These are phyloP conservation scores for Forsythia suspensa DNA, from an alignment of 257 asterid genomes.

Conservation along the genomic window DNA sequence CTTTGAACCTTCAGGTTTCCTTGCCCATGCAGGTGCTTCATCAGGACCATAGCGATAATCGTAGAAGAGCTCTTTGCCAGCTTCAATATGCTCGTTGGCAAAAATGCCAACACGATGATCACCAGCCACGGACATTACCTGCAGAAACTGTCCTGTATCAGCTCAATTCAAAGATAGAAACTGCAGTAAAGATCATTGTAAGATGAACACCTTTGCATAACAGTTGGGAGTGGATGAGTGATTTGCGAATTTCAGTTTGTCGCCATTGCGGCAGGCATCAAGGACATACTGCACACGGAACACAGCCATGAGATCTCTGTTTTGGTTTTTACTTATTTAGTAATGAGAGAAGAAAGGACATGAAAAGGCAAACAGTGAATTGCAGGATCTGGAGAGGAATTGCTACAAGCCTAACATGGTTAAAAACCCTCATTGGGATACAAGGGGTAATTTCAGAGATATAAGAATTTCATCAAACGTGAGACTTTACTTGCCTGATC, in stretches of 20 bases:
- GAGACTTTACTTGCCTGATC: conserved; percentile 64
- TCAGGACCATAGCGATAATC: conserved; percentile 95
- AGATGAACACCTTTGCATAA: conserved; percentile 74
- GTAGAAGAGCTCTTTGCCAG: conserved; percentile 87
- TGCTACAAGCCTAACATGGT: neutral
- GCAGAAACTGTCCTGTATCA: conserved; percentile 15
- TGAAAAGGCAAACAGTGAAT: neutral
- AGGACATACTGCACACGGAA: conserved; percentile 73
- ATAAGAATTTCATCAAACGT: neutral
- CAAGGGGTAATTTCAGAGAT: neutral
- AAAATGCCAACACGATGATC: conserved; percentile 98
- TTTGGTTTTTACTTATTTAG: neutral
- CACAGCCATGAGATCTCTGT: conserved; percentile 7
- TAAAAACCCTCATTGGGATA: neutral
- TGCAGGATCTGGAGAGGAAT: neutral
- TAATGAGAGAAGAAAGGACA: neutral
- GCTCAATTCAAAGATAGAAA: neutral
- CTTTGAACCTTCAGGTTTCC: conserved; percentile 66
- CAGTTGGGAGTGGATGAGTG: conserved; percentile 96
- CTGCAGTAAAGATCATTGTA: conserved; percentile 4
- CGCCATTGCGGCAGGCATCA: conserved; percentile 95
- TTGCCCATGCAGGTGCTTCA: conserved; percentile 91
- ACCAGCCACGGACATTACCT: conserved; percentile 94
- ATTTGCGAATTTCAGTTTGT: conserved; percentile 94
- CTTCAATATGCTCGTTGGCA: conserved; percentile 81